These are phyloP conservation scores for Cryoendolithus antarcticus DNA, from an alignment of 2,329 filamentous ascomycete genomes.

Conservation along the genomic window DNA sequence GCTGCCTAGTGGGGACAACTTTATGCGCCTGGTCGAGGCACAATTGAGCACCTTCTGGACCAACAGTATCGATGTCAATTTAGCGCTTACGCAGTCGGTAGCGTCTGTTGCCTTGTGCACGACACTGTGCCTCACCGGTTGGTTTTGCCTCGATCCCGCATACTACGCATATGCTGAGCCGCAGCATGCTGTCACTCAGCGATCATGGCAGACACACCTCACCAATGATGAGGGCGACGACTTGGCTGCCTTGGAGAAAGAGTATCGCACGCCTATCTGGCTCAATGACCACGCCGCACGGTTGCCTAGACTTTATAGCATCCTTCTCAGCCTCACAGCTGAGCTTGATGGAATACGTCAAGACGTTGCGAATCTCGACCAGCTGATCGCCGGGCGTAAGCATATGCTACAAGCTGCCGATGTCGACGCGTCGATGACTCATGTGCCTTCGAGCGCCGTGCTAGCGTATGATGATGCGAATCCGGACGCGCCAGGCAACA, in stretches of 20 bases:
- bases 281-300: conserved; percentile 13
- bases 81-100: conserved; percentile 73
- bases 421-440: conserved; percentile 22
- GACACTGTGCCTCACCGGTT: conserved; percentile 76
- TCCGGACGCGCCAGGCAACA: too few relatives aligned
- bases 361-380: conserved; percentile 35
- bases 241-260: conserved; percentile 16
- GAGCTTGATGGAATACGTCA: conserved; percentile 32
- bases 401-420: conserved; percentile 37
- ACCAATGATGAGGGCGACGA: conserved; percentile 23
- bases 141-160: conserved; percentile 48
- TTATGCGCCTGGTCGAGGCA: conserved; percentile 38
- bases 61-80: conserved; percentile 83
- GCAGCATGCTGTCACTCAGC: conserved; percentile 27
- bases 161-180: conserved; percentile 10
- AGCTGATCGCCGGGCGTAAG: conserved; percentile 37
- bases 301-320: conserved; percentile 28
- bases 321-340: conserved; percentile 28
- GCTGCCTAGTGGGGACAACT: conserved; percentile 41
- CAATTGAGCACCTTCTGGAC: conserved; percentile 71
- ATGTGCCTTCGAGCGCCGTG: background rate
- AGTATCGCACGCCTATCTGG: conserved; percentile 26
- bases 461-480: too few relatives aligned
- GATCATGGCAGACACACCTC: conserved; percentile 17
- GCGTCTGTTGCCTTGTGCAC: conserved; percentile 75